Evolutionary conservation across 768 basidiomycete species (phyloP).

Genomic region (Phallus indusiatus): DNA sequence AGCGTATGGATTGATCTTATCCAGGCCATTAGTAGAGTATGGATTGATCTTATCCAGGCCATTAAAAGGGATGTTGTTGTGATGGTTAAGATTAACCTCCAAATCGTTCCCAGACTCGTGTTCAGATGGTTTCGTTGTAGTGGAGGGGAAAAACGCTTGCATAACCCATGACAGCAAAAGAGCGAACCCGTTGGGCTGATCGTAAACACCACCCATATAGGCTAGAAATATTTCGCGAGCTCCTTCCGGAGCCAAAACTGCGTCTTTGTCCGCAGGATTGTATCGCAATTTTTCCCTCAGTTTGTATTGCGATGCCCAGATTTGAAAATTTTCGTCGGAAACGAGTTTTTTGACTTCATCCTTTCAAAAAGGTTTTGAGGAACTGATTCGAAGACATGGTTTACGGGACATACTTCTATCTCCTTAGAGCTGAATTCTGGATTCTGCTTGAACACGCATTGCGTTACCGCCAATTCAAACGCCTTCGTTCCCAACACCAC

Average conservation of each 20-base stretch:
- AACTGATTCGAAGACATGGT: background rate
- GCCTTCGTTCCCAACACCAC: constrained; percentile 46
- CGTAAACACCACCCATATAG: constrained; percentile 59
- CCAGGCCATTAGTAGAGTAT: too few species aligned
- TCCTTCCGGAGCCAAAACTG: constrained; percentile 30
- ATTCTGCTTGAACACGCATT: constrained; percentile 35
- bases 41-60: too few species aligned
- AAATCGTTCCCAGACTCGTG: constrained; percentile 6
- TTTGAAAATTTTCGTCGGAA: constrained; percentile 29
- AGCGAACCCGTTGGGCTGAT: constrained; percentile 38
- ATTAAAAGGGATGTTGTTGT: too few species aligned
- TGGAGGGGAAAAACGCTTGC: constrained; percentile 18
- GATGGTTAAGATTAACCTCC: background rate
- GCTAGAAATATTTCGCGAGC: constrained; percentile 45
- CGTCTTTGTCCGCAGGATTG: constrained; percentile 27
- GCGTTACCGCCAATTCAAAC: constrained; percentile 43
- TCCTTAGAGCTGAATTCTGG: constrained; percentile 34
- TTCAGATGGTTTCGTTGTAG: constrained; percentile 12
- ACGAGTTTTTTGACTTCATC: constrained; percentile 23
- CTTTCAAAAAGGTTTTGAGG: constrained; percentile 12
- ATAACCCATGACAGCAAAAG: constrained; percentile 46
- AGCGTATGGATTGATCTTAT: too few species aligned
- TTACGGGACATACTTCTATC: constrained; percentile 33
- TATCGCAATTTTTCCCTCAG: constrained; percentile 46
- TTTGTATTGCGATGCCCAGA: constrained; percentile 44